Evolutionary conservation across 2,329 filamentous ascomycete species (phyloP).

Genomic region (Aspergillus intermedius): DNA sequence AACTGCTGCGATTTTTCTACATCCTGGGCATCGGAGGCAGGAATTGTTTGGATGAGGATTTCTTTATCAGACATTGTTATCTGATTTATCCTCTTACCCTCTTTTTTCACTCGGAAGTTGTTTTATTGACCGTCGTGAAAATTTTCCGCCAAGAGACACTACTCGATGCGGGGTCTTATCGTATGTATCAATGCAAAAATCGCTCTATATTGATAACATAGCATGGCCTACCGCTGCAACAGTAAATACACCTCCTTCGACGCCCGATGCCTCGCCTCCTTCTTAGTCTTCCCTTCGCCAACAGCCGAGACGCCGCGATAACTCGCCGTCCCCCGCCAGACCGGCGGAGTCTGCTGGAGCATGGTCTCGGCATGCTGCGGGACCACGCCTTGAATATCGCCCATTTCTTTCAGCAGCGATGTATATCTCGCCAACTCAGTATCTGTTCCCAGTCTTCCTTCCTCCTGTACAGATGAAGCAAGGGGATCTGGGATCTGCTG

Average conservation of each 20-base stretch:
- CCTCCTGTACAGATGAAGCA: neutral
- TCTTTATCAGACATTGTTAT: neutral
- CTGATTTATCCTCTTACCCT: neutral
- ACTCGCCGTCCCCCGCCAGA: neutral
- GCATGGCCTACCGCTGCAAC: neutral
- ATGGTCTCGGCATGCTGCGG: slow-evolving; percentile 21
- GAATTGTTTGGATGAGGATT: slow-evolving; percentile 12
- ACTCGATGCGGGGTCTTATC: neutral
- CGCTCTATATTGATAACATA: no score
- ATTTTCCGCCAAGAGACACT: neutral
- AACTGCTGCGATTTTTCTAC: slow-evolving; percentile 16
- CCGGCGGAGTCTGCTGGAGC: slow-evolving; percentile 3
- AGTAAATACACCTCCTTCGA: neutral
- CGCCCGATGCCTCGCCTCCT: neutral
- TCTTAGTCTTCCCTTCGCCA: neutral
- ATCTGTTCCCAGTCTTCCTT: neutral
- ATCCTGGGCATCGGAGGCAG: slow-evolving; percentile 10
- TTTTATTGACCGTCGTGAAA: neutral
- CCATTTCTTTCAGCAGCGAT: slow-evolving; percentile 13
- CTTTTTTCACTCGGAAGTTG: neutral
- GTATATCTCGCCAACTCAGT: slow-evolving; percentile 6
- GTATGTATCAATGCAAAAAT: neutral
- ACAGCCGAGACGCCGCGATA: neutral
- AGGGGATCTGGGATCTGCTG: neutral
- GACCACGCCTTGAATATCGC: slow-evolving; percentile 26